A percentile compares a stretch with the other conserved stretches of the same genome.
Conservation (phyloP, 805 yeast genomes). For the Schizosaccharomyces octosporus region DNA sequence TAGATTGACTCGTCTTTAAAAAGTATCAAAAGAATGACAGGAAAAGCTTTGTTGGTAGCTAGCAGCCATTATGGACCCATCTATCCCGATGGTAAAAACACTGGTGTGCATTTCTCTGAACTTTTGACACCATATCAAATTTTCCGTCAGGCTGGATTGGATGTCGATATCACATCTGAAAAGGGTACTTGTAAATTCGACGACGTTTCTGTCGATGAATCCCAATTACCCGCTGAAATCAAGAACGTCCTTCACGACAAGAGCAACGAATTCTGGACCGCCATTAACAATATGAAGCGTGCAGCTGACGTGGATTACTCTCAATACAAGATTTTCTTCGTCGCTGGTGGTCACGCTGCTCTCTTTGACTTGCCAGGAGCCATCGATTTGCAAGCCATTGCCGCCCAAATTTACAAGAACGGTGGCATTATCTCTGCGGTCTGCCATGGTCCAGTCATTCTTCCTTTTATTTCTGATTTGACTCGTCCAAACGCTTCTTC, state of each 20-base stretch:
- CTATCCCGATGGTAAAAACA: neutral
- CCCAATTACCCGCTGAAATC: neutral
- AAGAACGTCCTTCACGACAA: neutral
- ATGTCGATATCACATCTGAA: neutral
- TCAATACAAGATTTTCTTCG: neutral
- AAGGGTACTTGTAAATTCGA: neutral
- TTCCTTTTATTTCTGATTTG: neutral
- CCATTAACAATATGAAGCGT: neutral
- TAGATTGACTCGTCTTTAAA: too few species aligned
- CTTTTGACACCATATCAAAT: neutral
- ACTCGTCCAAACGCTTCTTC: constrained; percentile 5
- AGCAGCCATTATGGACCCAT: neutral
- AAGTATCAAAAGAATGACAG: too few species aligned
- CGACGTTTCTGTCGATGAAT: neutral
- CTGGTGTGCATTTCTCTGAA: neutral
- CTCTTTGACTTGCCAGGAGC: neutral
- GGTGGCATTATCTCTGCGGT: neutral
- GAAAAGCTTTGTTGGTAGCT: too few species aligned
- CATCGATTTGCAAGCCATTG: neutral
- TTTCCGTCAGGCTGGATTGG: neutral
- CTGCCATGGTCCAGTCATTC: neutral
- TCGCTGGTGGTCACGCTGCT: neutral
- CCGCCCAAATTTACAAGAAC: neutral
- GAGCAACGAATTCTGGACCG: neutral
- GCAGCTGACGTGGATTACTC: neutral